Evolutionary conservation across 1,284 basidiomycete genomes (phyloP), one percentile per base, ranked within the genome.

Genomic region (Anthracocystis panici-leucophaei): DNA sequence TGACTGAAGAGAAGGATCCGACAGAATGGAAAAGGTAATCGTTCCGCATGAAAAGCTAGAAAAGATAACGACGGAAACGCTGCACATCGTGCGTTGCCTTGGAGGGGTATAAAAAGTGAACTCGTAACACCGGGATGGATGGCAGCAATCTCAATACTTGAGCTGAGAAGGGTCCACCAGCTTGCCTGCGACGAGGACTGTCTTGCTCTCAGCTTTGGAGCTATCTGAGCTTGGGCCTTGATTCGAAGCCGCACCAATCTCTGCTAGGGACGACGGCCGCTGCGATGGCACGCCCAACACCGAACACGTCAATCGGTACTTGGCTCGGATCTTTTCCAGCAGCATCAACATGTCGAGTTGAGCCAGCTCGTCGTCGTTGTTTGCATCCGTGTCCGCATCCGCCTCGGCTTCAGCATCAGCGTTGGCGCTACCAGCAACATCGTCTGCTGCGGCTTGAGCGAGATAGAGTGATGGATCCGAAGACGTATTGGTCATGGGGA

Each of bases 291-390:
- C 88, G 38, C 92, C 92, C n/a, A 97, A 87, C 0, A 90, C 89
- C 0, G 94, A 90, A 80, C 95, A 97, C 21, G 94, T 89, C 0
- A 91, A 89, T 78, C 92, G 92, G 86, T 97, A 97, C 77, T 93
- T 89, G 3, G 94, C 93, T 33, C 94, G 90, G 70, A 97, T 95
- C 75, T 92, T 91, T 44, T 91, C 90, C 65, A 96, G 89, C 25
- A 95, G 89, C 59, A 89, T 90, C 11, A 90, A 86, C 50, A 94
- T 89, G 82, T 94, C 93, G 29, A 93, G 77, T 46, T 82, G 45
- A 31, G 78, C 41, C 86, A 86, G 20, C 18, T 69, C 69, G 23
- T 65, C 64, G 48, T 75, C 70, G 35, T 57, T 62, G 46, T 33
- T 60, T 2, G 46, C 49, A 1, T 60, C 61, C 5, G 44, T 44